phyloP scores from a whole-genome alignment of 495 filamentous ascomycete genomes.

The Aspergillus funiculosus region DNA sequence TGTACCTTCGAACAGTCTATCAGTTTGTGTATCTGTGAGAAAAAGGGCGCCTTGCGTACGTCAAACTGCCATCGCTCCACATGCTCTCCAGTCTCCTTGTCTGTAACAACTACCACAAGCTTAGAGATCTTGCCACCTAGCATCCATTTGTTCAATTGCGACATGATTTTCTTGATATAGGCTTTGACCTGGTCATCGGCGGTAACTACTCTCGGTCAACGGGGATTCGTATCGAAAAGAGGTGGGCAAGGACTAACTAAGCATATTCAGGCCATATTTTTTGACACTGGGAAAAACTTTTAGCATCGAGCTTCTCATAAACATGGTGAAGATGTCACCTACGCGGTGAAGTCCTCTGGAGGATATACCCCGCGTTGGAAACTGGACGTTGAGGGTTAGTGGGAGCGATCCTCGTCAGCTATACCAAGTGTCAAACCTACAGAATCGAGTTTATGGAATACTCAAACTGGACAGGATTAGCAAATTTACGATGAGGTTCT shows the following conservation, averaged over 20 bases:
- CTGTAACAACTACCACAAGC: conserved; percentile 90
- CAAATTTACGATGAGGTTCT: too few species aligned
- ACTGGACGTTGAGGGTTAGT: conserved; percentile 31
- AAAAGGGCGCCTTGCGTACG: conserved; percentile 40
- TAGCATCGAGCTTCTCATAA: background rate
- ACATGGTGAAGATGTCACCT: conserved; percentile 35
- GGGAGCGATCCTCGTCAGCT: conserved; percentile 1
- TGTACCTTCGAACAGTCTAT: conserved; percentile 51
- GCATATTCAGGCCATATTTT: conserved; percentile 99
- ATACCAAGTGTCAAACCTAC: conserved; percentile 31
- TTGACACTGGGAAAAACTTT: conserved; percentile 58
- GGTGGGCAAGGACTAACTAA: conserved; percentile 46
- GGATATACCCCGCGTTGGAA: conserved; percentile 98
- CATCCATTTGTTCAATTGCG: conserved; percentile 95
- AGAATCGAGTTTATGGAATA: conserved; percentile 96
- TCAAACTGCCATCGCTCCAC: conserved; percentile 98
- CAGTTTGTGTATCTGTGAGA: background rate
- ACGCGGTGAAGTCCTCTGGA: conserved; percentile 95
- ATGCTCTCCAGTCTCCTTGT: conserved; percentile 93
- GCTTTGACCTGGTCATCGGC: conserved; percentile 97
- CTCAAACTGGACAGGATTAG: conserved; percentile 63
- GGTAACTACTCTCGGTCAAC: conserved; percentile 52
- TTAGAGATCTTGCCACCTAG: conserved; percentile 91
- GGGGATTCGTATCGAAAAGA: background rate
- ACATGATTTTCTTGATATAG: conserved; percentile 99